These are phyloP conservation scores for Tuber melanosporum DNA, from an alignment of 495 filamentous ascomycete species.

Conservation along the genomic window DNA sequence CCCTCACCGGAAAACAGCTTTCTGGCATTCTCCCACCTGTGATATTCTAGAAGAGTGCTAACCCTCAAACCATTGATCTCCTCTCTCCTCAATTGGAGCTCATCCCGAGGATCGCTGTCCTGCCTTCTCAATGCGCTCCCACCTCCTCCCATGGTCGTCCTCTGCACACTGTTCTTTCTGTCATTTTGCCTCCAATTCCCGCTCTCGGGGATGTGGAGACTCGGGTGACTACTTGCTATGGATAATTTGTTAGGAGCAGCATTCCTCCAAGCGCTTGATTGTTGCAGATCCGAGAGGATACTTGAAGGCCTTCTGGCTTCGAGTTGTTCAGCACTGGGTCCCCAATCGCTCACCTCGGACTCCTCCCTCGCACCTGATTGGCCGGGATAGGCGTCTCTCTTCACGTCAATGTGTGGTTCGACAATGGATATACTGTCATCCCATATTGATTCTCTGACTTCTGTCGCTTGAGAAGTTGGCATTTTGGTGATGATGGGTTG, in stretches of 20 bases:
- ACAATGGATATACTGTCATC: background rate
- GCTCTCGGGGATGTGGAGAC: background rate
- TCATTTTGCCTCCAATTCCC: background rate
- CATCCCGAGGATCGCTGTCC: background rate
- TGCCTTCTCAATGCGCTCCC: background rate
- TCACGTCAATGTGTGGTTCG: background rate
- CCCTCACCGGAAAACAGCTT: background rate
- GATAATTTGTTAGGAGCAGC: background rate
- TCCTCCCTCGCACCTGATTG: background rate
- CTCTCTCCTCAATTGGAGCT: background rate
- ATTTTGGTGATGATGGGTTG: background rate
- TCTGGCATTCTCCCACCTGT: background rate
- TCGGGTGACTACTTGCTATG: background rate
- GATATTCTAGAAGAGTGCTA: background rate
- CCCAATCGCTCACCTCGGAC: background rate
- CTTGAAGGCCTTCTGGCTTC: background rate
- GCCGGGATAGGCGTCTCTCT: background rate
- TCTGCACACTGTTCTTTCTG: background rate
- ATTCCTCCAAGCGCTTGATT: background rate
- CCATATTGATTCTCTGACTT: background rate
- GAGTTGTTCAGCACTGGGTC: background rate
- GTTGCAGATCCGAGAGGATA: background rate
- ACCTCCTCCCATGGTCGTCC: background rate
- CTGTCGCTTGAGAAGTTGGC: background rate
- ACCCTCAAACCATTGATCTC: background rate